These are phyloP conservation scores for Endocarpon pusillum DNA, from an alignment of 495 filamentous ascomycete genomes.

Conservation along the genomic window DNA sequence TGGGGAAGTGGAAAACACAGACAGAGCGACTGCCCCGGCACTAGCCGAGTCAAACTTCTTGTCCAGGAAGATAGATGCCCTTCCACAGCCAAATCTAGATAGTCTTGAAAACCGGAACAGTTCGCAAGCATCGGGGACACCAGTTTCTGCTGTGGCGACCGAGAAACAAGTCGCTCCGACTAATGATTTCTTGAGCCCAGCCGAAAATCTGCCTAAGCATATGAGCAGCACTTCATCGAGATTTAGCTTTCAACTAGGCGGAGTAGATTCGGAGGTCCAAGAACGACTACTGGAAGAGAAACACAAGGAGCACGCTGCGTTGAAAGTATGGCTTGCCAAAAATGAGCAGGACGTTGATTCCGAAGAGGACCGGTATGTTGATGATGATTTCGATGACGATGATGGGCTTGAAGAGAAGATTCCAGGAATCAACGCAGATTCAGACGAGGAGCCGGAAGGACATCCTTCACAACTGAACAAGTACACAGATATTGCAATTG, in stretches of 20 bases:
- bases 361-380: constrained; percentile 30
- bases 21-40: too few species aligned
- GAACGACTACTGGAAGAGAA: constrained; percentile 76
- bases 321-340: too few species aligned
- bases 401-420: constrained; percentile 61
- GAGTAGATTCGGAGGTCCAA: constrained; percentile 58
- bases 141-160: constrained; percentile 21
- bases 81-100: constrained; percentile 21
- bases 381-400: constrained; percentile 48
- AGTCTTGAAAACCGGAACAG: constrained; percentile 15
- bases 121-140: constrained; percentile 11
- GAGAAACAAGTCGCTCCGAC: constrained; percentile 21
- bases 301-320: constrained; percentile 53
- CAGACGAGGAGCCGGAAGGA: constrained; percentile 31
- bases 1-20: too few species aligned
- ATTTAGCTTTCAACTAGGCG: constrained; percentile 80
- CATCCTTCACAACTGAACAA: constrained; percentile 26
- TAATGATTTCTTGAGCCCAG: too few species aligned
- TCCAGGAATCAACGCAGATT: constrained; percentile 55
- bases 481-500: constrained; percentile 41
- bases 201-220: constrained; percentile 58
- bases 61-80: too few species aligned
- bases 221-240: constrained; percentile 75
- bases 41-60: constrained; percentile 3
- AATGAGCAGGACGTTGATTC: constrained; percentile 22